Evolutionary conservation across 352 stramenopile genomes (phyloP), one percentile per base, ranked within the genome.

Genomic region (Blastocystis sp.): DNA sequence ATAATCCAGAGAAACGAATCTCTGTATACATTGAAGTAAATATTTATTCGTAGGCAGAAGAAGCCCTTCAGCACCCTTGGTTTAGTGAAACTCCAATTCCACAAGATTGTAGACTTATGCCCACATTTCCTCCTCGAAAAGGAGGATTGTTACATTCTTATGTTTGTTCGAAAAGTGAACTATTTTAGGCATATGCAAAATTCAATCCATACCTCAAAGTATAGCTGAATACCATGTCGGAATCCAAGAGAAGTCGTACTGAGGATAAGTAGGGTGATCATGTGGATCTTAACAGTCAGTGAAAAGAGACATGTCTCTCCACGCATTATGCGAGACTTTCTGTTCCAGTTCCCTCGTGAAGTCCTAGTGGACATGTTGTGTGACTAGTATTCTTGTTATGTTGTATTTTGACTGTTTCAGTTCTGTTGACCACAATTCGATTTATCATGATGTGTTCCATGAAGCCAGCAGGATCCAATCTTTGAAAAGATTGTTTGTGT

Each of bases 61-160:
- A 87, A 46, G 77, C 77, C 2, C 16, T 75, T 2, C 24, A 77
- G 35, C 77, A 87, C 57, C 59, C 59, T 19, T 87, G 77, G 77
- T 87, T 87, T 29, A 87, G 43, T 27, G 77, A 87, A 77, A 39
- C 39, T 7, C 77, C 77, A 9, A 58, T 87, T 87, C 77, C 77
- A 42, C 77, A 87, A 46, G 77, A 87, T 27, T 78, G 42, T 43
- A 46, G 59, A 32, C 35, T 78, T 19, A 87, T 87, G 77, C 77
- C 77, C 9, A 87, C 77, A 9, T 87, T 87, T 51, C 77, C 77
- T 75, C 77, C 77, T 52, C 77, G 77, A 21, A 87, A 87, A 54
- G 49, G 37, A 43, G 35, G 21, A 43, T 35, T 35, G 6, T 56
- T 61, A 6, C 54, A 61, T 14, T 61, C 2, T 7, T 32, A 3